These are phyloP conservation scores for Salisapilia sapeloensis DNA, from an alignment of 352 stramenopile genomes.

Conservation along the genomic window DNA sequence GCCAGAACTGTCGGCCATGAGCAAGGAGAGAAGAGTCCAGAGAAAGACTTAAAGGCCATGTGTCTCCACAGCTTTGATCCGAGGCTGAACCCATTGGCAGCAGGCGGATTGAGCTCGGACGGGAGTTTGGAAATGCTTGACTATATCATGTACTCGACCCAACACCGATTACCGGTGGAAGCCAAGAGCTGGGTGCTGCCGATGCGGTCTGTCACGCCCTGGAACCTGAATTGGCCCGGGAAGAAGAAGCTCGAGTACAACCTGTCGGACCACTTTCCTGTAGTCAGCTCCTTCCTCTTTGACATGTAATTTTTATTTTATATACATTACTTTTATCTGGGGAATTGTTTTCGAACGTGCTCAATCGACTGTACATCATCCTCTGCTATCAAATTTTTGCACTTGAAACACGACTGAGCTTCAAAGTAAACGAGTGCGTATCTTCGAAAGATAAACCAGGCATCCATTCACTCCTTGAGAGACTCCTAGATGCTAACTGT, in stretches of 20 bases:
- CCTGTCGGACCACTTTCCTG: conserved; percentile 63
- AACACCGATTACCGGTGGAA: conserved; percentile 28
- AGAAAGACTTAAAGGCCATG: conserved; percentile 14
- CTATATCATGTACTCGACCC: conserved; percentile 45
- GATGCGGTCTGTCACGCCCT: conserved; percentile 24
- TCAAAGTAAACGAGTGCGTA: too few relatives aligned
- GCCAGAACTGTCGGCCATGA: conserved; percentile 7
- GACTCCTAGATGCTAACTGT: too few relatives aligned
- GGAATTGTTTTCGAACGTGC: too few relatives aligned
- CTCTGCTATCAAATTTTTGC: too few relatives aligned
- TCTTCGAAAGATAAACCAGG: too few relatives aligned
- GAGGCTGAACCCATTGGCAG: conserved; percentile 43
- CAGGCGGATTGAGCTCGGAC: conserved; percentile 48
- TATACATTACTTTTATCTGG: too few relatives aligned
- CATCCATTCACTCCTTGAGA: too few relatives aligned
- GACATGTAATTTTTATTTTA: too few relatives aligned
- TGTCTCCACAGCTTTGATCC: conserved; percentile 55
- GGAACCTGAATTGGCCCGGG: conserved; percentile 21
- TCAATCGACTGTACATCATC: too few relatives aligned
- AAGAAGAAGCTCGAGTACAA: conserved; percentile 43
- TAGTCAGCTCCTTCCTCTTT: conserved; percentile 52
- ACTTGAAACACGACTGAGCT: too few relatives aligned
- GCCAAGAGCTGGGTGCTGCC: conserved; percentile 47
- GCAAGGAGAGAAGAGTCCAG: conserved; percentile 1
- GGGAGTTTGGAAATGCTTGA: conserved; percentile 57